A percentile compares a stretch with the other conserved stretches of the same genome.
Evolutionary conservation across 768 basidiomycete species (phyloP).

Genomic region (Xerocomus brunneocitrinus): DNA sequence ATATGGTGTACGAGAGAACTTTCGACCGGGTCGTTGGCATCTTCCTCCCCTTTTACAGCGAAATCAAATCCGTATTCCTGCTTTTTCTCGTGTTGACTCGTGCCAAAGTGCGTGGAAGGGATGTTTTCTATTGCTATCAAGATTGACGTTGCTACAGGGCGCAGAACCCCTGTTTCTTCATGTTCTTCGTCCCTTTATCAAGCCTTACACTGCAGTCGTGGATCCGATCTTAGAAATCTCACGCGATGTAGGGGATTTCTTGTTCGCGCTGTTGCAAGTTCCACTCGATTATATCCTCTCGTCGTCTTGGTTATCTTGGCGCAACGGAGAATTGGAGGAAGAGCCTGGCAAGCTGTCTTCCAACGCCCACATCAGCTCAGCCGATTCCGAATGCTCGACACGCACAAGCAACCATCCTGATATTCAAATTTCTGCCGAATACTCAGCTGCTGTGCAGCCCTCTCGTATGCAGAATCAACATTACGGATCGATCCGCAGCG

Average conservation of each 20-base stretch:
- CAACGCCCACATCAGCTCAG: neutral
- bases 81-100: slow-evolving; percentile 75
- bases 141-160: slow-evolving; percentile 45
- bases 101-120: slow-evolving; percentile 51
- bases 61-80: slow-evolving; percentile 69
- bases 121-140: neutral
- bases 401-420: slow-evolving; percentile 7
- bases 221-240: slow-evolving; percentile 61
- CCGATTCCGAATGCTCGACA: slow-evolving; percentile 2
- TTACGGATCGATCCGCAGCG: slow-evolving; percentile 14
- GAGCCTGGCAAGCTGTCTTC: slow-evolving; percentile 4
- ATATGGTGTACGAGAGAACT: slow-evolving; percentile 62
- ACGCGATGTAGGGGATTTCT: slow-evolving; percentile 61
- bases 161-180: slow-evolving; percentile 84
- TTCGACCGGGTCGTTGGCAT: slow-evolving; percentile 61
- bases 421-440: slow-evolving; percentile 13
- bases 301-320: slow-evolving; percentile 29
- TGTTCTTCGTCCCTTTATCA: slow-evolving; percentile 71
- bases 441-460: slow-evolving; percentile 3
- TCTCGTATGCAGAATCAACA: slow-evolving; percentile 7
- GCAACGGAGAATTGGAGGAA: slow-evolving; percentile 10
- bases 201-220: slow-evolving; percentile 64
- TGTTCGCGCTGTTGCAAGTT: slow-evolving; percentile 40
- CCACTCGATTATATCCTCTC: slow-evolving; percentile 35
- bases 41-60: slow-evolving; percentile 80